Base-by-base conservation (phyloP, 2,329 filamentous ascomycete species). In the Beauveria medogensis region DNA sequence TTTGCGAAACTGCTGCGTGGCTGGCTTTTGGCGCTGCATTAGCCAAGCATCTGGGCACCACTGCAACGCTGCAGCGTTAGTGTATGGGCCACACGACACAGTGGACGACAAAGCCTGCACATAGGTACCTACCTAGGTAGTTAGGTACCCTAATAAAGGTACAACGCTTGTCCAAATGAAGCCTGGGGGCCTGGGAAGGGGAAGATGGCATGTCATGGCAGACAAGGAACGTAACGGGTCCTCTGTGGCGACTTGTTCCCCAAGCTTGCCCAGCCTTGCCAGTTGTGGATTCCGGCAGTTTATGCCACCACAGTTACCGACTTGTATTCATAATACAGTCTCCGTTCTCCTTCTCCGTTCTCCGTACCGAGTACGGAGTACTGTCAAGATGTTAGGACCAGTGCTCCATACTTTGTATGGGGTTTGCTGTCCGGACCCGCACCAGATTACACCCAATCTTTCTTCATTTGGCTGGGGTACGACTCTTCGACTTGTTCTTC, bases 391-490 rank as follows among this genome's bases (percentile, higher is more conserved):
- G 6, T 37, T 14, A 37, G 14, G 3, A 47, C 20, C 22, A 47
- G 12, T 26, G 14, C 44, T 26, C 44, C 22, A 28, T 34, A 22
- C 22, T 14, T 37, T 37, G 34, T 37, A 37, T 37, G 34, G 34
- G 34, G 12, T 14, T 37, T 37, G 16, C 24, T 59, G 24, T 9
- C 37, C 12, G 18, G 56, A 52, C 56, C 56, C 56, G 56, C 56
- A 59, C 46, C 37, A 20, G 7, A 12, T 22, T 26, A 37, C 12
- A 12, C 47, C 47, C 48, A 46, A 46, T 59, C 47, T 52, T 59
- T 59, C 56, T 46, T 51, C n/a, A 34, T n/a, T 59, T 8, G 26
- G 20, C 56, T 52, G 56, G 56, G 55, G 55, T 57, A 37, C 18
- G 22, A 14, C 37, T 24, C 37, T 37, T 59, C 16, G 5, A 28